Percentiles rank a stretch among this genome's conserved stretches.
phyloP scores from a whole-genome alignment of 2,329 filamentous ascomycete species.

The Fusarium dlaminii region DNA sequence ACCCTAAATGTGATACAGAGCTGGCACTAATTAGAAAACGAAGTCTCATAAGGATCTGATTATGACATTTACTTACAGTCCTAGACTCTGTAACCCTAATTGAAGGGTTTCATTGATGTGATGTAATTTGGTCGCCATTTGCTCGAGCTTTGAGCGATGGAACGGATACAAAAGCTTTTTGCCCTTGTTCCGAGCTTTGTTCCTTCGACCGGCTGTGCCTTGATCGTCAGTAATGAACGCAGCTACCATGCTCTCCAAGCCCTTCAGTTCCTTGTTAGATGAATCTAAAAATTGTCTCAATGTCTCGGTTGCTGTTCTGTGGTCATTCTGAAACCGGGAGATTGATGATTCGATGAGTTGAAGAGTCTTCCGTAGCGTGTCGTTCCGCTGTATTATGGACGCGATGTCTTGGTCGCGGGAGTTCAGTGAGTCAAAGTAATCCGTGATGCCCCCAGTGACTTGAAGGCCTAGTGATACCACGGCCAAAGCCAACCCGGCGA shows the following conservation, averaged over 20 bases:
- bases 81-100: neutral
- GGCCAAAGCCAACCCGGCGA: neutral
- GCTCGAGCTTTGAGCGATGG: neutral
- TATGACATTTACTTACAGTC: neutral
- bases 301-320: neutral
- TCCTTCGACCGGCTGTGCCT: neutral
- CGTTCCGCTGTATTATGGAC: neutral
- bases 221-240: neutral
- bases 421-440: rapidly evolving
- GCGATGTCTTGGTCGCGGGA: neutral
- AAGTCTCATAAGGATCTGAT: rapidly evolving
- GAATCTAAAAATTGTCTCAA: neutral
- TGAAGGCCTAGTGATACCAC: rapidly evolving
- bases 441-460: neutral
- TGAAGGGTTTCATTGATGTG: neutral
- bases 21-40: neutral
- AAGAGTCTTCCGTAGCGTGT: neutral
- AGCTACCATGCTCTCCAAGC: neutral
- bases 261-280: neutral
- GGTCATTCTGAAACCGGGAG: neutral
- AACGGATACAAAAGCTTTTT: neutral
- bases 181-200: neutral
- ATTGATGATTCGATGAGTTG: neutral
- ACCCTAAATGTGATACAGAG: neutral
- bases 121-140: neutral